Base-by-base conservation (phyloP, 371 early-diverging fungal species). In the Mucor saturninus region DNA sequence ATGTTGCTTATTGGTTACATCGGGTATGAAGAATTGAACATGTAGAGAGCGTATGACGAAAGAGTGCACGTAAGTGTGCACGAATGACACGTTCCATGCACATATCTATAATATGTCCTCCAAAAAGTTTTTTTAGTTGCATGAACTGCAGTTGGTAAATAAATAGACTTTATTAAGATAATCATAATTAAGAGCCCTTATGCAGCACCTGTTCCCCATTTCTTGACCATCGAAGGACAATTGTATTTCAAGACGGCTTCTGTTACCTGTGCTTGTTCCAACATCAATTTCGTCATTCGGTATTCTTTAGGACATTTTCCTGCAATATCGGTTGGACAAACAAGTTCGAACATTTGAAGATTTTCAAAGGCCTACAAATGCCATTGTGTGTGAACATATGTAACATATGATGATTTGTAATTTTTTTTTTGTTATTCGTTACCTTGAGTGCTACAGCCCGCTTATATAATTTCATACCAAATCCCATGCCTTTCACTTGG, bases 381-480 rank as follows among this genome's bases (percentile, higher is more conserved):
- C 21, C 0, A 21, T 21, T 21, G 21, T 21, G 21, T 21, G 29
- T 50, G 11, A 39, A 39, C 11, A 9, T 9, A 11, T 11, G 39
- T 39, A 39, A 6, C 39, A 39, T 42, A 11, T 42, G 14, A 42
- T 42, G 11, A 10, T 35, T 35, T 35, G 4, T 35, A 6, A 6
- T 35, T 35, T 35, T 35, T 35, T 35, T 42, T 28, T 43, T 60
- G 28, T 49, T 43, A 21, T 77, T 14, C 13, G 14, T 66, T 21
- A 91, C 93, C 88, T 94, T 95, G 21, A 93, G 73, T 5, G 93
- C 94, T 4, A 94, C 91, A 1, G 85, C 79, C 54, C 88, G 89
- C 67, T 91, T 93, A 65, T 86, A 89, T 10, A 92, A 72, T 38
- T 86, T 81, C 85, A 92, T 83, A 15, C 89, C 84, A 43, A 86